phyloP scores from a whole-genome alignment of 1,284 basidiomycete species.

The Pseudozyma sp. region DNA sequence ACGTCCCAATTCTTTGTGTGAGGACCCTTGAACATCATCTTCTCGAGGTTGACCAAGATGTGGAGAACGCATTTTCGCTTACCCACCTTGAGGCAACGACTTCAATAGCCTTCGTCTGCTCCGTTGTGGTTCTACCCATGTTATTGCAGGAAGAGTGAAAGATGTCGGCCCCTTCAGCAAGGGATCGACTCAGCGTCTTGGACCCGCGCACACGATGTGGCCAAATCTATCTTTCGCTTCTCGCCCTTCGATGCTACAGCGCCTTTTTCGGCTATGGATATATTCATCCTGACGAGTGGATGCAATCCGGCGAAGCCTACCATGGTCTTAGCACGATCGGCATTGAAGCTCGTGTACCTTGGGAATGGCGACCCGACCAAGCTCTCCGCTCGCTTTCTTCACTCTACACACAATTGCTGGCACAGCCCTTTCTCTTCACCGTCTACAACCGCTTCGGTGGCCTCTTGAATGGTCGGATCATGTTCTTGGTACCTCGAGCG shows the following conservation, averaged over 20 bases:
- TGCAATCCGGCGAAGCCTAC: constrained; percentile 67
- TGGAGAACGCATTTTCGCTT: too few relatives aligned
- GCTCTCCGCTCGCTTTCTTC: constrained; percentile 28
- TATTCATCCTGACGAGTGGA: constrained; percentile 70
- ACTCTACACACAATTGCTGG: constrained; percentile 12
- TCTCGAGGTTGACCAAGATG: too few relatives aligned
- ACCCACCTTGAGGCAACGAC: too few relatives aligned
- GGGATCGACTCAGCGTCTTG: constrained; percentile 11
- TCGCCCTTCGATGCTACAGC: constrained; percentile 53
- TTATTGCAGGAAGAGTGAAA: neutral
- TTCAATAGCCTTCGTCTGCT: too few relatives aligned
- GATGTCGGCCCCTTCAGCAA: neutral
- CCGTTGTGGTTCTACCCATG: too few relatives aligned
- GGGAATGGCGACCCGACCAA: constrained; percentile 38
- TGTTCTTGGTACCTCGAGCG: constrained; percentile 23
- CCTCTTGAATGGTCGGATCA: constrained; percentile 1
- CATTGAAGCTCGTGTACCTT: constrained; percentile 11
- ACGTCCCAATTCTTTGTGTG: constrained; percentile 7
- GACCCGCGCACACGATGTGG: constrained; percentile 18
- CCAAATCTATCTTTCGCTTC: constrained; percentile 45
- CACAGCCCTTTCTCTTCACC: neutral
- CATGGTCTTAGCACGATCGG: constrained; percentile 8
- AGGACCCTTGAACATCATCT: neutral
- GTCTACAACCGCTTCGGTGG: neutral
- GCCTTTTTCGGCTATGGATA: constrained; percentile 59